These are phyloP conservation scores for Plasmodium gonderi DNA, from an alignment of 169 alveolate genomes.

Conservation along the genomic window DNA sequence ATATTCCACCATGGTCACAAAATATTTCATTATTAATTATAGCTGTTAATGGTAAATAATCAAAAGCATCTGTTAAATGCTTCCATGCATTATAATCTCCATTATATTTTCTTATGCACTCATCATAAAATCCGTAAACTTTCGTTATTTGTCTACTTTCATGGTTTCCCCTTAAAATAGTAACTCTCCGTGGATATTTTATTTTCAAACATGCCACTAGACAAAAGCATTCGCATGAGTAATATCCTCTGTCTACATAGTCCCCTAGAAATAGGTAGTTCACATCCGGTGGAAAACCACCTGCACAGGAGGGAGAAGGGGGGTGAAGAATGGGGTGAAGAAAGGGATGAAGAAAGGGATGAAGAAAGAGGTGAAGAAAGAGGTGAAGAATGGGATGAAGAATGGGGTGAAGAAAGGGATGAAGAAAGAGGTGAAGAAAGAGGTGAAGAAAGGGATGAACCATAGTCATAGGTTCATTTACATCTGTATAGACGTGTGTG, in stretches of 20 bases:
- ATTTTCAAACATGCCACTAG: constrained; percentile 93
- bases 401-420: no score
- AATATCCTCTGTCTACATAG: constrained; percentile 98
- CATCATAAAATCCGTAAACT: constrained; percentile 98
- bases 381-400: background rate
- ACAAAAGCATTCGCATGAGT: constrained; percentile 94
- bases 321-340: background rate
- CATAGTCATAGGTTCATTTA: background rate
- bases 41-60: constrained; percentile 96
- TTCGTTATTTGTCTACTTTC: constrained; percentile 96
- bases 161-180: constrained; percentile 96
- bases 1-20: constrained; percentile 98
- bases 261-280: constrained; percentile 98
- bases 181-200: constrained; percentile 89
- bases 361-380: background rate
- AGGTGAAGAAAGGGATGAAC: background rate
- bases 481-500: background rate
- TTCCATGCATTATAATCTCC: constrained; percentile 95
- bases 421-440: no score
- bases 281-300: constrained; percentile 94
- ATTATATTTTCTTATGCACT: constrained; percentile 97
- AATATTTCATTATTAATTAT: constrained; percentile 93
- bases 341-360: background rate
- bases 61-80: constrained; percentile 96
- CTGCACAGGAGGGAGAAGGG: constrained; percentile 41